Conservation (phyloP, 495 filamentous ascomycete genomes). For the Annulohypoxylon maeteangense region DNA sequence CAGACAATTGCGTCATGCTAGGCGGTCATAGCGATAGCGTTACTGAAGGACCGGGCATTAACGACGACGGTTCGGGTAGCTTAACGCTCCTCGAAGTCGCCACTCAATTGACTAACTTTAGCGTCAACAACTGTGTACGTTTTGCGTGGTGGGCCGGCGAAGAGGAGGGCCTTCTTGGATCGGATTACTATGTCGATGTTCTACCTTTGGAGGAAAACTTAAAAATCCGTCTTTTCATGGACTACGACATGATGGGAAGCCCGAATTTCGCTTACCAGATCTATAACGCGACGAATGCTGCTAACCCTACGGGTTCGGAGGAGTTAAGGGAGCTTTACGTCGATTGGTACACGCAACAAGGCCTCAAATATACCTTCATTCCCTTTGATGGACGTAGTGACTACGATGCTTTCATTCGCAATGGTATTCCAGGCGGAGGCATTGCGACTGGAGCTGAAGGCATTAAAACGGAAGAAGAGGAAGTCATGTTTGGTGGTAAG, state of each 20-base stretch:
- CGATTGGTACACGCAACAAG: constrained; percentile 59
- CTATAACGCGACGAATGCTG: constrained; percentile 58
- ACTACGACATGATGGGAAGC: constrained; percentile 69
- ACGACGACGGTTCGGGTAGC: constrained; percentile 65
- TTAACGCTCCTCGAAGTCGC: constrained; percentile 65
- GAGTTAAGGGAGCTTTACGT: constrained; percentile 63
- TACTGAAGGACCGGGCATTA: constrained; percentile 60
- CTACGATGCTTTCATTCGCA: constrained; percentile 65
- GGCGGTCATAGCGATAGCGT: constrained; percentile 68
- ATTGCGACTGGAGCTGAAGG: constrained; percentile 72
- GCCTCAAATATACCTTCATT: constrained; percentile 63
- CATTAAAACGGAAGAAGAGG: constrained; percentile 64
- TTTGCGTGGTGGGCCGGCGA: constrained; percentile 69
- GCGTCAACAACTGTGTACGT: constrained; percentile 65
- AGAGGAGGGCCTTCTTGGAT: constrained; percentile 68
- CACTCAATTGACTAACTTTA: constrained; percentile 60
- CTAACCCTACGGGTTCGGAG: constrained; percentile 61
- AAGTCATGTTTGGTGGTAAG: constrained; percentile 62
- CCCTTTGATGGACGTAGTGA: constrained; percentile 67
- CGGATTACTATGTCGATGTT: constrained; percentile 63
- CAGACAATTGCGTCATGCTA: constrained; percentile 66
- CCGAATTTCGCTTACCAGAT: constrained; percentile 67
- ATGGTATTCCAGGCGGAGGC: constrained; percentile 65
- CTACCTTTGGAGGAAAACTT: constrained; percentile 61
- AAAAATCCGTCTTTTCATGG: constrained; percentile 68